Conservation (phyloP, 177 flowering plant species). For the Vitis hybrid region DNA sequence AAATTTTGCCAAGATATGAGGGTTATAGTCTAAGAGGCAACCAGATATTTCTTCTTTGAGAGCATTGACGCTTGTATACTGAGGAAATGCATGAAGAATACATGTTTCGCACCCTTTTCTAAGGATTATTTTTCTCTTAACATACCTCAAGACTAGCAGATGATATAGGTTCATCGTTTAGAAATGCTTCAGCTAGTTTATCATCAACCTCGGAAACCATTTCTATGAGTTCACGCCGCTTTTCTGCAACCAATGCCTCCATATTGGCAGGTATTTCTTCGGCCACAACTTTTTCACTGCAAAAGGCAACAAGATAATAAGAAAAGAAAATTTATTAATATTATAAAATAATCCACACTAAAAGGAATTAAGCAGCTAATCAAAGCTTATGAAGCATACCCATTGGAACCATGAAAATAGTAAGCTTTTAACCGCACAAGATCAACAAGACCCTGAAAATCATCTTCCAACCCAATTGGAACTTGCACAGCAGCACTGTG, state of each 20-base stretch:
- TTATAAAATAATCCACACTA: not conserved
- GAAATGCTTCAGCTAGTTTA: conserved; percentile 84
- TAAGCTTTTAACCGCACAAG: conserved; percentile 85
- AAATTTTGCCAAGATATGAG: not conserved
- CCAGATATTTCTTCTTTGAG: not conserved
- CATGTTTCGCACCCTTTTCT: not conserved
- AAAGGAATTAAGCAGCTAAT: not conserved
- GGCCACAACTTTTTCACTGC: conserved; percentile 71
- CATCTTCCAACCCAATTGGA: conserved; percentile 95
- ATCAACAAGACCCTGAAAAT: conserved; percentile 92
- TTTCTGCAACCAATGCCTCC: conserved; percentile 73
- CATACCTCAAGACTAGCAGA: conserved; percentile 80
- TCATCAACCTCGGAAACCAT: conserved; percentile 96
- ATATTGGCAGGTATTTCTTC: conserved; percentile 76
- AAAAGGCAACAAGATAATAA: conserved; percentile 18
- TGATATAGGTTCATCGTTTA: conserved; percentile 88
- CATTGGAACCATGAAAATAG: conserved; percentile 86
- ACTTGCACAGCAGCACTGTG: conserved; percentile 98
- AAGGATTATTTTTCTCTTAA: not conserved
- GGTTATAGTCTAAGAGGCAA: not conserved
- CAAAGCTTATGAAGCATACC: conserved; percentile 50
- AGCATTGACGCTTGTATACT: not conserved
- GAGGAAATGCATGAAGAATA: not conserved
- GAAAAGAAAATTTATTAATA: not conserved
- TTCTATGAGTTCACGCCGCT: conserved; percentile 90